Percentiles rank a stretch among this genome's conserved stretches.
These are phyloP conservation scores for Drechslerella stenobrocha DNA, from an alignment of 2,329 filamentous ascomycete genomes.

Conservation along the genomic window DNA sequence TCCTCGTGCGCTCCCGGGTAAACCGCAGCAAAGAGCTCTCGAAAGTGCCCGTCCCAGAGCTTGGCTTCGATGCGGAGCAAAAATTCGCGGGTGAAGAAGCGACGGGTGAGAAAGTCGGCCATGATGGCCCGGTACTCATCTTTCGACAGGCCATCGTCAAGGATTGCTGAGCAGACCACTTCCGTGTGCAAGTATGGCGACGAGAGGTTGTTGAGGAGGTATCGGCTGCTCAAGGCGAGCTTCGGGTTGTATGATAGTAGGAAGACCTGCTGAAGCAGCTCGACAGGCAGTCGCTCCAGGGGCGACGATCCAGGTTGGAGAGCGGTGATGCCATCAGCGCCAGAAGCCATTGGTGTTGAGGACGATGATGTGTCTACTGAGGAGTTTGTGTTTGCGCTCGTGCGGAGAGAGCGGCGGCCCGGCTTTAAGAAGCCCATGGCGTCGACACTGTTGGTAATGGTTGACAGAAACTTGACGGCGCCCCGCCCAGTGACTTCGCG, in stretches of 20 bases:
- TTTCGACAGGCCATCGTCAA: constrained; percentile 19
- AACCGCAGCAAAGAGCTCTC: background rate
- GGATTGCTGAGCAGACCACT: constrained; percentile 6
- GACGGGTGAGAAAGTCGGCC: constrained; percentile 12
- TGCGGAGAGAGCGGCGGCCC: background rate
- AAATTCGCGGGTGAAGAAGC: constrained; percentile 19
- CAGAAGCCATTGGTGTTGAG: background rate
- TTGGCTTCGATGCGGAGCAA: constrained; percentile 9
- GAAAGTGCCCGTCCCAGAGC: constrained; percentile 22
- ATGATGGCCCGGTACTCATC: constrained; percentile 12
- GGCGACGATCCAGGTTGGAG: constrained; percentile 13
- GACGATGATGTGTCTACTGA: background rate
- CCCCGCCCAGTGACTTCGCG: no score
- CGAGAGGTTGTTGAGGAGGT: constrained; percentile 24
- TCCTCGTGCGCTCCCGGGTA: constrained; percentile 4
- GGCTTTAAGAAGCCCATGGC: background rate
- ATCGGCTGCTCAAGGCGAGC: constrained; percentile 20
- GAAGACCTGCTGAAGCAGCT: constrained; percentile 45
- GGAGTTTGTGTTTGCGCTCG: background rate
- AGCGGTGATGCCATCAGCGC: constrained; percentile 2
- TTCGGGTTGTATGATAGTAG: constrained; percentile 33
- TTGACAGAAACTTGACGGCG: no score
- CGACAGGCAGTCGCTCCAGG: constrained; percentile 43
- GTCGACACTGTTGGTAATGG: background rate
- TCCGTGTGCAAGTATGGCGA: constrained; percentile 20